Percentiles rank a stretch among this genome's conserved stretches.
phyloP scores from a whole-genome alignment of 495 filamentous ascomycete genomes.

The Neurospora sp. region DNA sequence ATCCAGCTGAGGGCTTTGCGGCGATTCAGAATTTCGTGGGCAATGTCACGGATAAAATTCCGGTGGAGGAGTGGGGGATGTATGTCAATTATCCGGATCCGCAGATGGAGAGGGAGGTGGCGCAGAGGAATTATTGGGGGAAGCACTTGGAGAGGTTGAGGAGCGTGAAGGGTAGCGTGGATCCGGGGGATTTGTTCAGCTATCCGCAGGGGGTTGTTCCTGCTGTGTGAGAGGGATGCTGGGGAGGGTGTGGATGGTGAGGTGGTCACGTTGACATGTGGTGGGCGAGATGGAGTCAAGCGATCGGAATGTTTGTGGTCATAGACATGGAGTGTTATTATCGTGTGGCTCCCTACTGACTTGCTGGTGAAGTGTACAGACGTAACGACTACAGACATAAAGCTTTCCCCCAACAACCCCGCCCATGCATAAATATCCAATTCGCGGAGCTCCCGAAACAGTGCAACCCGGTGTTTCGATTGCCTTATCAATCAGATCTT shows the following conservation, averaged over 20 bases:
- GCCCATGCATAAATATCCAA: neutral
- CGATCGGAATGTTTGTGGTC: neutral
- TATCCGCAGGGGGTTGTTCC: conserved; percentile 38
- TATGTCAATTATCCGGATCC: conserved; percentile 41
- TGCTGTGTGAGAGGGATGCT: neutral
- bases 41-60: conserved; percentile 23
- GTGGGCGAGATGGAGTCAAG: neutral
- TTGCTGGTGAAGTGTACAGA: neutral
- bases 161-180: conserved; percentile 45
- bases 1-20: conserved; percentile 22
- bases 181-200: conserved; percentile 50
- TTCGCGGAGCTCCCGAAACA: neutral
- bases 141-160: conserved; percentile 41
- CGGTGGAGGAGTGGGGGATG: conserved; percentile 26
- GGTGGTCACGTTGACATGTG: neutral
- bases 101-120: conserved; percentile 25
- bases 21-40: conserved; percentile 29
- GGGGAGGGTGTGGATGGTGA: neutral
- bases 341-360: neutral
- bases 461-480: neutral
- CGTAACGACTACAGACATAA: neutral
- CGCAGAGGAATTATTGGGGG: conserved; percentile 43
- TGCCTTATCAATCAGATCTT: neutral
- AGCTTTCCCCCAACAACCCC: neutral
- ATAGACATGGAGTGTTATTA: neutral